Conservation (phyloP, 2,329 filamentous ascomycete genomes). For the Cordyceps militaris region DNA sequence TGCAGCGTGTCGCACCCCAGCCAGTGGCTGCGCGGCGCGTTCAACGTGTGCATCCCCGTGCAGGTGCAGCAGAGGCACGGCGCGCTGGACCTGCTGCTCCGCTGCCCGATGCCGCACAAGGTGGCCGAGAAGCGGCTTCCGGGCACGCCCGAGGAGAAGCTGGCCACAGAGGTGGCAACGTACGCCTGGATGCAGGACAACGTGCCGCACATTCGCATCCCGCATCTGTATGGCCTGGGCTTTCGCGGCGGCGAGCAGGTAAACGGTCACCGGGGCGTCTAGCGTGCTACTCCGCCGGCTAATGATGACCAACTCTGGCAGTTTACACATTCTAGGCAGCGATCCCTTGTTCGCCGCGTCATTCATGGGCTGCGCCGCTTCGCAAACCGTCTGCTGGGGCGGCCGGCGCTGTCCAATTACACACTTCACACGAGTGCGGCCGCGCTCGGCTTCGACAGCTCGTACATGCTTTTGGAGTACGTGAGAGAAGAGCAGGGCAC, state of each 20-base stretch:
- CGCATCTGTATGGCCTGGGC: background rate
- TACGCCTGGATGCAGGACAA: background rate
- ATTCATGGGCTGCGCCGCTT: too few species aligned
- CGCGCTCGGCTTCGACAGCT: too few species aligned
- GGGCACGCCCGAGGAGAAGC: background rate
- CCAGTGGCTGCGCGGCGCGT: too few species aligned
- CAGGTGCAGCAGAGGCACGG: background rate
- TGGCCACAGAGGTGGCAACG: background rate
- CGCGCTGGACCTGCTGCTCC: background rate
- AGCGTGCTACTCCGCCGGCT: too few species aligned
- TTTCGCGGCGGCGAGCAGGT: background rate
- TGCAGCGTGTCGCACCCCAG: too few species aligned
- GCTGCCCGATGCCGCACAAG: background rate
- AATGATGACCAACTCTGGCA: background rate
- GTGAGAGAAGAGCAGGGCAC: background rate
- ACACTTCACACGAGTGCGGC: too few species aligned
- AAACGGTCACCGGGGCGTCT: too few species aligned
- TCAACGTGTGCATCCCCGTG: background rate
- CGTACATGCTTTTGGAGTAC: background rate
- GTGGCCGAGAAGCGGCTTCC: background rate
- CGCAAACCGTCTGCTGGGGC: too few species aligned
- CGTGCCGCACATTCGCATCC: too few species aligned
- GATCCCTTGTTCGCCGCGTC: too few species aligned
- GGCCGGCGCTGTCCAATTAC: too few species aligned
- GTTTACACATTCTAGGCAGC: background rate